These are phyloP conservation scores for Podospora anserina DNA, from an alignment of 495 filamentous ascomycete genomes.

Conservation along the genomic window DNA sequence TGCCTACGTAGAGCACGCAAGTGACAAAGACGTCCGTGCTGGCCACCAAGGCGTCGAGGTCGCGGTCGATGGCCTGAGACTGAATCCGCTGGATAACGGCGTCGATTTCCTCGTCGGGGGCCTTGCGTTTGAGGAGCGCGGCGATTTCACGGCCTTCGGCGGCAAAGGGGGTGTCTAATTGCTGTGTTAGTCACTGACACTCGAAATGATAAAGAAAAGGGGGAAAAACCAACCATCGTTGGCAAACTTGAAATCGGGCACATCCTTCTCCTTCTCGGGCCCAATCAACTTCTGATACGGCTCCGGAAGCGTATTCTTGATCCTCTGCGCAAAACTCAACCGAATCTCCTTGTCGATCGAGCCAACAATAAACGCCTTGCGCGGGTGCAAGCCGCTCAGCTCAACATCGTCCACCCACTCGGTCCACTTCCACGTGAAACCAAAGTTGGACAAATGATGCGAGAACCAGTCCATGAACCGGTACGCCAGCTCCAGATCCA, in stretches of 20 bases:
- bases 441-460: constrained; percentile 97
- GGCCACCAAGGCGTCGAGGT: constrained; percentile 71
- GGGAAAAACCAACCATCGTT: constrained; percentile 60
- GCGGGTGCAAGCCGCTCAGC: constrained; percentile 72
- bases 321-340: constrained; percentile 91
- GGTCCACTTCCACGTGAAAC: constrained; percentile 99
- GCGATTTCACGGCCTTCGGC: constrained; percentile 76
- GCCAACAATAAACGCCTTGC: constrained; percentile 87
- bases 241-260: constrained; percentile 88
- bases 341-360: constrained; percentile 96
- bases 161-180: constrained; percentile 71
- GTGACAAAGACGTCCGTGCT: constrained; percentile 93
- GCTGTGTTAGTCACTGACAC: constrained; percentile 15
- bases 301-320: constrained; percentile 87
- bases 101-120: constrained; percentile 75
- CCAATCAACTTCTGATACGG: constrained; percentile 79
- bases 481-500: constrained; percentile 83
- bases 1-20: constrained; percentile 83
- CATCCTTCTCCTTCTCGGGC: constrained; percentile 86
- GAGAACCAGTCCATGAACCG: constrained; percentile 97
- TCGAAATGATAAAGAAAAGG: background rate
- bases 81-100: constrained; percentile 73
- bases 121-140: constrained; percentile 75
- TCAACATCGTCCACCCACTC: constrained; percentile 92
- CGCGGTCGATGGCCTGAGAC: constrained; percentile 62